phyloP scores from a whole-genome alignment of 2,329 filamentous ascomycete species.

The Tolypocladium album region DNA sequence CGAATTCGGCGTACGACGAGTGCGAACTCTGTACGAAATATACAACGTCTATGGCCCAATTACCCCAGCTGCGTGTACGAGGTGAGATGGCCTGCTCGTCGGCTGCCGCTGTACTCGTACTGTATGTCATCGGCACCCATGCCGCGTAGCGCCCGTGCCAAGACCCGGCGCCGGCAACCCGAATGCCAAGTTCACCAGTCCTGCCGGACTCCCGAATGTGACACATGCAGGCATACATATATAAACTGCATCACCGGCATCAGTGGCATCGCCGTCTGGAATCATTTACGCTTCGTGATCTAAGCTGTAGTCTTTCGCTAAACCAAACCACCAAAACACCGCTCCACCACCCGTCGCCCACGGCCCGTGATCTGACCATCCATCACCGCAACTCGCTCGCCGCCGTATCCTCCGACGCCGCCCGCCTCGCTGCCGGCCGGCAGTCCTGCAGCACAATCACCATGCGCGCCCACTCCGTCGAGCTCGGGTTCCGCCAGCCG shows the following conservation, averaged over 20 bases:
- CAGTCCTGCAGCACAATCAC: constrained; percentile 29
- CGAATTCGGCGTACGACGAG: too few species aligned
- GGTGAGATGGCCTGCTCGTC: too few species aligned
- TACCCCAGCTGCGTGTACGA: too few species aligned
- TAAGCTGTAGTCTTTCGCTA: background rate
- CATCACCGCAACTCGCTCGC: background rate
- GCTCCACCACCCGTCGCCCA: background rate
- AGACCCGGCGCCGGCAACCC: background rate
- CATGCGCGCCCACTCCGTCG: constrained; percentile 36
- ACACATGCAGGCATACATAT: background rate
- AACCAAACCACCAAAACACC: background rate
- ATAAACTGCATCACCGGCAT: background rate
- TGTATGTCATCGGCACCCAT: background rate
- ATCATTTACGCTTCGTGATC: background rate
- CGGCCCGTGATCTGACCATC: too few species aligned
- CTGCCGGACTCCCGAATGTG: background rate
- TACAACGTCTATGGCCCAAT: too few species aligned
- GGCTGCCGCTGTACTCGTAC: background rate
- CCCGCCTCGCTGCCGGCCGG: background rate
- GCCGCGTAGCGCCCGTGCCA: background rate
- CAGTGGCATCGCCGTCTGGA: too few species aligned
- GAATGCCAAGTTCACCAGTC: background rate
- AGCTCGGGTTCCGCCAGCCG: constrained; percentile 37
- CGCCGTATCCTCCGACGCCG: background rate
- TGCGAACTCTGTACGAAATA: too few species aligned